Percentiles rank a stretch among this genome's conserved stretches.
phyloP scores from a whole-genome alignment of 768 basidiomycete genomes.

The Mycena olivaceomarginata region DNA sequence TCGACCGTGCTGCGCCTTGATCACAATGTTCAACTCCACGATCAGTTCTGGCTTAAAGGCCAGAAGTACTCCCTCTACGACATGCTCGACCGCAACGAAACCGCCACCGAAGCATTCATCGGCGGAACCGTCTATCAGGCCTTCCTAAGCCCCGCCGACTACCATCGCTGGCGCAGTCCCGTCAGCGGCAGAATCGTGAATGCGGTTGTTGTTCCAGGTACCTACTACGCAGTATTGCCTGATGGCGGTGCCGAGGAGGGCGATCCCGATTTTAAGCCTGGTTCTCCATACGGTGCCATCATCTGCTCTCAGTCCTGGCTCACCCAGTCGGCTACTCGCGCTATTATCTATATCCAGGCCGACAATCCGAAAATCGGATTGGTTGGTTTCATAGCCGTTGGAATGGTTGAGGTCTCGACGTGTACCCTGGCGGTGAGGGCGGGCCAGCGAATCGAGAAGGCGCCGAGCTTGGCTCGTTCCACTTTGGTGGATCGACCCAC shows the following conservation, averaged over 20 bases:
- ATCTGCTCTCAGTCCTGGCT: conserved; percentile 59
- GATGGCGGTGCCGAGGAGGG: background rate
- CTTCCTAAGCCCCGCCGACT: conserved; percentile 67
- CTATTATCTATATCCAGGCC: conserved; percentile 61
- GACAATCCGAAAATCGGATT: conserved; percentile 62
- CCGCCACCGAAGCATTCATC: conserved; percentile 51
- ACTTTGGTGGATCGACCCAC: background rate
- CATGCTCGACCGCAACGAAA: conserved; percentile 67
- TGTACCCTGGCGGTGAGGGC: conserved; percentile 61
- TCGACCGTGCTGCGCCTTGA: conserved; percentile 60
- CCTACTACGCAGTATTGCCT: background rate
- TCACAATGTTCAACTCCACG: conserved; percentile 59
- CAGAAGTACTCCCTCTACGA: conserved; percentile 74
- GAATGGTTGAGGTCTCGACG: conserved; percentile 73
- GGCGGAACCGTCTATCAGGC: conserved; percentile 70
- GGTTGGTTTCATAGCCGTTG: conserved; percentile 67
- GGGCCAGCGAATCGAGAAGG: background rate
- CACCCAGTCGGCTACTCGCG: conserved; percentile 61
- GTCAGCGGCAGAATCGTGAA: conserved; percentile 56
- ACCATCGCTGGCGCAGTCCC: conserved; percentile 75
- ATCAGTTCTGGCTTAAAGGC: conserved; percentile 78
- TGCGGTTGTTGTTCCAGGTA: background rate
- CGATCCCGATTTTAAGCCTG: background rate
- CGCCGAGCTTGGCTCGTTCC: background rate
- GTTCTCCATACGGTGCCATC: background rate